Evolutionary conservation across 208 protist species (phyloP).

Genomic region (Phytomonas francai): DNA sequence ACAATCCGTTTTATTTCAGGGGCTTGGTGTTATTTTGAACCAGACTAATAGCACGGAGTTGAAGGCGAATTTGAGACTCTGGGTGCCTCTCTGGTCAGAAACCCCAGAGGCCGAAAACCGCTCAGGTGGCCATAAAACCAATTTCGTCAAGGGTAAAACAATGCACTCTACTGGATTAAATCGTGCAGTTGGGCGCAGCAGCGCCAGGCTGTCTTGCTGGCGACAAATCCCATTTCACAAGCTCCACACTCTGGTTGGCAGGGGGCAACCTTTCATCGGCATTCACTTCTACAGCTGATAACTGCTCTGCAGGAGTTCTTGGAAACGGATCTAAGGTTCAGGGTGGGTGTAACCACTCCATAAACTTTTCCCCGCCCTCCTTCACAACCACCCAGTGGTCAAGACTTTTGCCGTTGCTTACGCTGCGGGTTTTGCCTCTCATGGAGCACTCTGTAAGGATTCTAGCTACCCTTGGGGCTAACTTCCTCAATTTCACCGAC

Average conservation of each 20-base stretch:
- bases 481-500: conserved; percentile 52
- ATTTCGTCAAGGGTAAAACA: background rate
- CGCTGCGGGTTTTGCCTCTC: conserved; percentile 23
- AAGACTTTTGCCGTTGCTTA: conserved; percentile 19
- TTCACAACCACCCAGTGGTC: conserved; percentile 21
- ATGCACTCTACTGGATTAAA: background rate
- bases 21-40: conserved; percentile 31
- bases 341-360: background rate
- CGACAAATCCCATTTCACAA: background rate
- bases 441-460: conserved; percentile 17
- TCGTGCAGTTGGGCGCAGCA: background rate
- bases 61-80: conserved; percentile 11
- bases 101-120: background rate
- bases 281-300: background rate
- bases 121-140: background rate
- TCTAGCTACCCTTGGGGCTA: conserved; percentile 18
- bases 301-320: background rate
- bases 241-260: background rate
- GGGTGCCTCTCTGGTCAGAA: background rate
- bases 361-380: background rate
- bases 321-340: background rate
- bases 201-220: background rate
- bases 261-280: background rate
- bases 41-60: conserved; percentile 41
- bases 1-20: conserved; percentile 31